phyloP scores from a whole-genome alignment of 805 yeast species.

The Candida argentea region DNA sequence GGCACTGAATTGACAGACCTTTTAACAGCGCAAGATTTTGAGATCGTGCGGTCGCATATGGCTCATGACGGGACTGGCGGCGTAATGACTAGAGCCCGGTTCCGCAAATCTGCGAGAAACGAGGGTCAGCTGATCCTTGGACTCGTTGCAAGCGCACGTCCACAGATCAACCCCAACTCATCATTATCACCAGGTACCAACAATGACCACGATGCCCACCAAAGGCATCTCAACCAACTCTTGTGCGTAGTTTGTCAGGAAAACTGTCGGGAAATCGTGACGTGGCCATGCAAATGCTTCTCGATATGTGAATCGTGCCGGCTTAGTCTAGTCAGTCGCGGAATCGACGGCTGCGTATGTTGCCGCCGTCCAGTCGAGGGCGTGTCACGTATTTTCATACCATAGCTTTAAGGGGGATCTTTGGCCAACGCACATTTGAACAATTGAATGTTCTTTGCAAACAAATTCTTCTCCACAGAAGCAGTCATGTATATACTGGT shows the following conservation, averaged over 20 bases:
- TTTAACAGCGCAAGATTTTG: too few relatives aligned
- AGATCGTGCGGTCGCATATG: too few relatives aligned
- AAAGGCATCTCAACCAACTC: too few relatives aligned
- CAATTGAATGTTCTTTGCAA: too few relatives aligned
- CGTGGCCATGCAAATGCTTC: constrained; percentile 92
- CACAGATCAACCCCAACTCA: too few relatives aligned
- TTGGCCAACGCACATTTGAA: too few relatives aligned
- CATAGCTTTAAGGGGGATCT: constrained; percentile 22
- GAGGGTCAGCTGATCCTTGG: neutral
- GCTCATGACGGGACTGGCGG: constrained; percentile 8
- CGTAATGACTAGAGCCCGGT: constrained; percentile 26
- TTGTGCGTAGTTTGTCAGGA: constrained; percentile 77
- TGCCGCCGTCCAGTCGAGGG: constrained; percentile 70
- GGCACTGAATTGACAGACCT: too few relatives aligned
- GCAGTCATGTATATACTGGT: neutral
- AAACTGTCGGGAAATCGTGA: constrained; percentile 61
- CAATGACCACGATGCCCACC: constrained; percentile 11
- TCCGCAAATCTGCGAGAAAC: constrained; percentile 5
- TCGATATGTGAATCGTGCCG: constrained; percentile 84
- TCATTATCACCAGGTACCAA: too few relatives aligned
- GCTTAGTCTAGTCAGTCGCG: constrained; percentile 57
- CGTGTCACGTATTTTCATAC: constrained; percentile 49
- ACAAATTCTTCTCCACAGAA: too few relatives aligned
- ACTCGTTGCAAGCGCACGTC: too few relatives aligned
- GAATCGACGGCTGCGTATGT: constrained; percentile 73